These are phyloP conservation scores for Rhizopogon sp. DNA, from an alignment of 768 basidiomycete genomes.

Conservation along the genomic window DNA sequence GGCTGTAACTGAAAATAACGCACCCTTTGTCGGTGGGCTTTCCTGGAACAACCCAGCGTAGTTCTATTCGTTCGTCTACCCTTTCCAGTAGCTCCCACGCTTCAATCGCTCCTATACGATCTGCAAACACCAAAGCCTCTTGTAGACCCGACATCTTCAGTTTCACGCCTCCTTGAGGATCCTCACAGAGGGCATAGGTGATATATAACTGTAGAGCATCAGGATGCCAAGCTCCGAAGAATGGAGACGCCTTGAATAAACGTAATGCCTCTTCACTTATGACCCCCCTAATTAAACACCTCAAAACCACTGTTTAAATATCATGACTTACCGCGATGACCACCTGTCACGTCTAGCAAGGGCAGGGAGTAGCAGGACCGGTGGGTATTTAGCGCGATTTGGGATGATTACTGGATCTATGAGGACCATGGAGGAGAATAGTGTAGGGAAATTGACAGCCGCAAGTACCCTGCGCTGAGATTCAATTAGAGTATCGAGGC, in stretches of 20 bases:
- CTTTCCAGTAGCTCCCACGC: slow-evolving; percentile 21
- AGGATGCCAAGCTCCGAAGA: slow-evolving; percentile 71
- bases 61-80: slow-evolving; percentile 19
- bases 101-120: slow-evolving; percentile 22
- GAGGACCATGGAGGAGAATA: slow-evolving; percentile 70
- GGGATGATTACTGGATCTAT: slow-evolving; percentile 70
- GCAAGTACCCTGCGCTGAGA: slow-evolving; percentile 49
- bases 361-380: slow-evolving; percentile 34
- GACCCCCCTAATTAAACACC: not conserved
- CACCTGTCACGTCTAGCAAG: slow-evolving; percentile 58
- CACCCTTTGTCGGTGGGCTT: slow-evolving; percentile 8
- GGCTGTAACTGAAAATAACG: not conserved
- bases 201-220: slow-evolving; percentile 58
- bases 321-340: slow-evolving; percentile 45
- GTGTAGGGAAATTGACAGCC: slow-evolving; percentile 52
- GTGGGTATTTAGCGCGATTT: slow-evolving; percentile 7
- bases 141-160: slow-evolving; percentile 66
- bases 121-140: slow-evolving; percentile 62
- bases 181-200: slow-evolving; percentile 44
- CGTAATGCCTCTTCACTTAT: slow-evolving; percentile 55
- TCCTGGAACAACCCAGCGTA: slow-evolving; percentile 24
- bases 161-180: slow-evolving; percentile 33
- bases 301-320: not conserved
- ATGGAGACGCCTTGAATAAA: slow-evolving; percentile 47
- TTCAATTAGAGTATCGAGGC: not conserved